These are phyloP conservation scores for Phylloporus rhodoxanthus DNA, from an alignment of 768 basidiomycete species.

Conservation along the genomic window DNA sequence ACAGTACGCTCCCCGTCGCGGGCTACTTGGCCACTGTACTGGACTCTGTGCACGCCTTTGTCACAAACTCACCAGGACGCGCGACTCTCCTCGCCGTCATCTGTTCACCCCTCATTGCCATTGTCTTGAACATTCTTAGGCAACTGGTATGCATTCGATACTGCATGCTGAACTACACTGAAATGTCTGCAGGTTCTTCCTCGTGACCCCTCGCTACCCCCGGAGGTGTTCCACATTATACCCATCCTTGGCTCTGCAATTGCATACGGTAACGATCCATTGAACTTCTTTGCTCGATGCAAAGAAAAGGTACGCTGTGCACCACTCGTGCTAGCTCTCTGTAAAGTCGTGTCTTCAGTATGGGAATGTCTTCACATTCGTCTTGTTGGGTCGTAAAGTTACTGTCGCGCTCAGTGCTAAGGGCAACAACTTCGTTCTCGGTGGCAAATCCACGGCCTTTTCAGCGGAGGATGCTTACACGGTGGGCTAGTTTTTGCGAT, in stretches of 20 bases:
- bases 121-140: conserved; percentile 68
- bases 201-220: conserved; percentile 67
- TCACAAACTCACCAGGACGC: conserved; percentile 22
- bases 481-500: conserved; percentile 37
- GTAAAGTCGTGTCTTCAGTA: conserved; percentile 46
- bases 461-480: conserved; percentile 97
- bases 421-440: conserved; percentile 91
- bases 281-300: conserved; percentile 78
- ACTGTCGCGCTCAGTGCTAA: conserved; percentile 88
- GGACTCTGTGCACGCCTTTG: conserved; percentile 14
- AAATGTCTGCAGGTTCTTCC: conserved; percentile 51
- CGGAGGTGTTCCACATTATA: conserved; percentile 88
- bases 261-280: conserved; percentile 86
- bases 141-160: conserved; percentile 57
- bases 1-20: conserved; percentile 15
- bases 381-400: conserved; percentile 81
- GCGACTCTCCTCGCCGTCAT: conserved; percentile 42
- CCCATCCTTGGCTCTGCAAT: conserved; percentile 89
- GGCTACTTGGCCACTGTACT: conserved; percentile 24
- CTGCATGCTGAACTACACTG: not conserved
- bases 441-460: conserved; percentile 86
- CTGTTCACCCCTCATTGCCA: conserved; percentile 61
- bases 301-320: conserved; percentile 63
- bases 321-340: not conserved
- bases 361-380: conserved; percentile 95